Conservation (phyloP, 2,329 filamentous ascomycete species). For the Madurella mycetomatis region DNA sequence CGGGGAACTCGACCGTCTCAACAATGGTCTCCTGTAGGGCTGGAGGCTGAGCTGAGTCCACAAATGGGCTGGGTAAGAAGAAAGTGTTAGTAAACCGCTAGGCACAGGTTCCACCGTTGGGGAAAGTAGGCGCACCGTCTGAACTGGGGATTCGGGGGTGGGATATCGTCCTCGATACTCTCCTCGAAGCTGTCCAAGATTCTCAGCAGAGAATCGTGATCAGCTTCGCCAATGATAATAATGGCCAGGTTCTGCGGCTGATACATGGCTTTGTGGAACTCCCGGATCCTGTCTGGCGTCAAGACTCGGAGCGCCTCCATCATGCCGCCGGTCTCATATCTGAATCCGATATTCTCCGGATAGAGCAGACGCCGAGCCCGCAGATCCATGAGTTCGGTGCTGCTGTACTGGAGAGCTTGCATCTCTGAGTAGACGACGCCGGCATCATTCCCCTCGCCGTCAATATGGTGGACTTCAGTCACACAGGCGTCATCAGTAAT, state of each 20-base stretch:
- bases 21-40: slow-evolving; percentile 66
- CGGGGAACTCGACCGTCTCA: slow-evolving; percentile 83
- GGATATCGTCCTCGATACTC: slow-evolving; percentile 77
- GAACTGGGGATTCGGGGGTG: slow-evolving; percentile 69
- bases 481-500: slow-evolving; percentile 89
- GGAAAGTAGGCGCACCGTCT: slow-evolving; percentile 44
- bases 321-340: slow-evolving; percentile 98
- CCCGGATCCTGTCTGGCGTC: slow-evolving; percentile 84
- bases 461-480: slow-evolving; percentile 94
- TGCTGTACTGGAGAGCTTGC: slow-evolving; percentile 88
- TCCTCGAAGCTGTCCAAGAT: slow-evolving; percentile 87
- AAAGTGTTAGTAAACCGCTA: not conserved
- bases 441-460: slow-evolving; percentile 89
- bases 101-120: not conserved
- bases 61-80: slow-evolving; percentile 60
- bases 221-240: slow-evolving; percentile 85
- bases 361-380: slow-evolving; percentile 76
- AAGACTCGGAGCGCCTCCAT: slow-evolving; percentile 84
- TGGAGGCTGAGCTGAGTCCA: slow-evolving; percentile 77
- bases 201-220: slow-evolving; percentile 72
- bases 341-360: slow-evolving; percentile 83
- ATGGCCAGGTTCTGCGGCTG: slow-evolving; percentile 93
- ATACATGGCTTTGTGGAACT: slow-evolving; percentile 95
- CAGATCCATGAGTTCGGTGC: slow-evolving; percentile 82
- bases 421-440: slow-evolving; percentile 98